phyloP scores from a whole-genome alignment of 2,329 filamentous ascomycete species.

The Lanzia echinophila region DNA sequence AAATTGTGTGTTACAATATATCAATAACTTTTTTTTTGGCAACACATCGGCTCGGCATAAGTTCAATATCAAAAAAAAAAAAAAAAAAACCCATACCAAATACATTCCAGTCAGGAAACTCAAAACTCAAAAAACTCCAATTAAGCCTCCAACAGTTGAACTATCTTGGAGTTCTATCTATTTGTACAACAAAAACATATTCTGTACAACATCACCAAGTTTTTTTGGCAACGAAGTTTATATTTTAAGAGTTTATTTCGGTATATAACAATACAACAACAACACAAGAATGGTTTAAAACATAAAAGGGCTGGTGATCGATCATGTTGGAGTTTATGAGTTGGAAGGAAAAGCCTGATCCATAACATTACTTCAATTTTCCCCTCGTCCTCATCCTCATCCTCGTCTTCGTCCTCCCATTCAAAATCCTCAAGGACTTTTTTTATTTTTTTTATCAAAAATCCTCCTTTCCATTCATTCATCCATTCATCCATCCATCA shows the following conservation, averaged over 20 bases:
- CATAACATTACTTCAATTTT: conserved; percentile 6
- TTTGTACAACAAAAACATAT: background rate
- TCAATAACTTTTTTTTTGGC: no score
- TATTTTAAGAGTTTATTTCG: background rate
- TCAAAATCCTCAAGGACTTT: background rate
- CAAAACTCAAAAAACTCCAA: no score
- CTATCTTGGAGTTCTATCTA: no score
- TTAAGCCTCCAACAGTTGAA: no score
- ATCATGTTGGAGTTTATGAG: conserved; percentile 12
- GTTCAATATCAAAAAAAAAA: conserved; percentile 7
- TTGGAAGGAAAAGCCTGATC: conserved; percentile 12
- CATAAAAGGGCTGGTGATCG: background rate
- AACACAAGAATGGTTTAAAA: conserved; percentile 7
- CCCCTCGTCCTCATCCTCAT: background rate
- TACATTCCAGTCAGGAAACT: no score
- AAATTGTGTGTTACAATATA: no score
- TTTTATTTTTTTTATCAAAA: background rate
- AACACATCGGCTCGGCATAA: no score
- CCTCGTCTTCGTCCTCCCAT: background rate
- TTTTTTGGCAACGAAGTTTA: background rate
- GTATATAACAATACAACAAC: background rate
- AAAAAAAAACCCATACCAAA: background rate
- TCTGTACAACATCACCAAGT: background rate
- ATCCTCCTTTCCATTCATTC: no score
- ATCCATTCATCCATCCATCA: no score